Base-by-base conservation (phyloP, 1,284 basidiomycete genomes). In the Chiua sp. region DNA sequence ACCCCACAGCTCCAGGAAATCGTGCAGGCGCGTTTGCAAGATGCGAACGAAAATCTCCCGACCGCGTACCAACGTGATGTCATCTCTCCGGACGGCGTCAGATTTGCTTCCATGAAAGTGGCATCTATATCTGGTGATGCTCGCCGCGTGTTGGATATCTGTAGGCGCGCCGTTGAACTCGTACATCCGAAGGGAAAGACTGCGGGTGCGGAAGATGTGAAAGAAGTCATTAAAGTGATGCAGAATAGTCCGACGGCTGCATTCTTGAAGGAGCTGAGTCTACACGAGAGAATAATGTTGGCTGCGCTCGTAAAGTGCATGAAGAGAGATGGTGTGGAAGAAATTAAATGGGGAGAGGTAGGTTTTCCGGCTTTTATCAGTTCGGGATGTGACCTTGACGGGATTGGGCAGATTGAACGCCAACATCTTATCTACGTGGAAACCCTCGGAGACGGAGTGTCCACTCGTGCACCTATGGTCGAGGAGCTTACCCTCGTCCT, bases 81-180 rank as follows among this genome's bases (percentile, higher is more conserved):
- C 13, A 85, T 96, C 50, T 79, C 82, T 13, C 77, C 87, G 0
- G 94, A 96, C 68, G 96, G 93, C 0, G 86, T 99, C 65, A 91
- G 88, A 70, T 88, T 97, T 62, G 94, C 95, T 1, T 90, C 96
- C 0, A 94, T 94, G 80, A 94, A 92, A 69, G 93, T 98, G 55
- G 91, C 94, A 20, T 90, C 91, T 30, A 93, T 98, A 60, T 96
- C 94, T 60, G 98, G 98, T 22, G 98, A 99, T 74, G 98, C 98
- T 1, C 82, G 98, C 50, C 83, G 96, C 37, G 94, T 97, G 37
- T 81, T 99, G 58, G 98, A 99, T 73, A 92, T 98, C 32, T 98
- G 96, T 78, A 83, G 93, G 66, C 90, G 94, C 7, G 89, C 93
- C 0, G 92, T 96, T 6, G 95, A 97, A 71, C 83, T 93, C n/a